Evolutionary conservation across 2,329 filamentous ascomycete genomes (phyloP).

Genomic region (Metarhizium humberi): DNA sequence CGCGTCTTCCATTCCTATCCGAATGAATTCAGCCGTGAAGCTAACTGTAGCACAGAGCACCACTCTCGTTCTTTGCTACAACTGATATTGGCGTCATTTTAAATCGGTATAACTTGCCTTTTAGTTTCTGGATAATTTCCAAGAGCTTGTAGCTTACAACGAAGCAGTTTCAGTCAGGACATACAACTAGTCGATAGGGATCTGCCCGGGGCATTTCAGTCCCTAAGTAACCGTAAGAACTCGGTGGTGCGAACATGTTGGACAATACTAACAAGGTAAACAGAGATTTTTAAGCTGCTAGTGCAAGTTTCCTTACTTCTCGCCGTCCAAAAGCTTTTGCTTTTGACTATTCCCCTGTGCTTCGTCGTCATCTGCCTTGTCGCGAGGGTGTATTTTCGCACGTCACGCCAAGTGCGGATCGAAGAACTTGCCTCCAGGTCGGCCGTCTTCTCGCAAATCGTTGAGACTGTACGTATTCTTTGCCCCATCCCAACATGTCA

Average conservation of each 20-base stretch:
- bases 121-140: too few species aligned
- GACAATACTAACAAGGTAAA: too few species aligned
- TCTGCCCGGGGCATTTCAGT: conserved; percentile 20
- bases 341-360: conserved; percentile 31
- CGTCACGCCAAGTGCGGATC: background rate
- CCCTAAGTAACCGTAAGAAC: conserved; percentile 17
- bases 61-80: too few species aligned
- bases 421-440: background rate
- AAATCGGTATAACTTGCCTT: background rate
- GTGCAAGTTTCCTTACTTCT: conserved; percentile 36
- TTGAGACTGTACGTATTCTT: conserved; percentile 1
- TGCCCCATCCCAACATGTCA: too few species aligned
- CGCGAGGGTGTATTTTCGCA: background rate
- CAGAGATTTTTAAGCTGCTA: conserved; percentile 27
- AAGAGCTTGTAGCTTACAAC: background rate
- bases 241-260: background rate
- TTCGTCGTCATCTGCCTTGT: background rate
- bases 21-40: too few species aligned
- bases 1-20: too few species aligned
- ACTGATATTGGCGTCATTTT: conserved; percentile 3
- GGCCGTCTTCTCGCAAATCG: conserved; percentile 13
- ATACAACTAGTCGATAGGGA: conserved; percentile 29
- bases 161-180: conserved; percentile 31
- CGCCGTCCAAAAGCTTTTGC: conserved; percentile 32
- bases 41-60: too few species aligned